Evolutionary conservation across 805 yeast species (phyloP).

Genomic region (Candida qinlingensis): DNA sequence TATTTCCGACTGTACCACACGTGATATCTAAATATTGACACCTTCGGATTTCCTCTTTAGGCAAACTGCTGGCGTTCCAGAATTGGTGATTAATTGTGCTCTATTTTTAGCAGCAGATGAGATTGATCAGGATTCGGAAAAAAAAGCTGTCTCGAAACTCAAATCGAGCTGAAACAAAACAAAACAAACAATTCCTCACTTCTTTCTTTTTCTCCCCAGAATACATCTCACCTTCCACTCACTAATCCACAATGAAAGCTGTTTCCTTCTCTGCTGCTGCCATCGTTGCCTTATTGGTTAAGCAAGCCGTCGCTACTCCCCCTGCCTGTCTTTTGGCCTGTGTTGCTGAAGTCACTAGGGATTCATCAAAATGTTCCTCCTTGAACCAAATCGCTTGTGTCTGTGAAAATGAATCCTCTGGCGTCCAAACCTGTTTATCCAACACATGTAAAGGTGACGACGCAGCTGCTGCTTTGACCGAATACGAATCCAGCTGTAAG

Average conservation of each 20-base stretch:
- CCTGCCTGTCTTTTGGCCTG: conserved; percentile 93
- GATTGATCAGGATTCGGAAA: no score
- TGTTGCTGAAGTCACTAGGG: conserved; percentile 62
- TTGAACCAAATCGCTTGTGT: conserved; percentile 65
- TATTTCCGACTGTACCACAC: no score
- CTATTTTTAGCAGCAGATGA: background rate
- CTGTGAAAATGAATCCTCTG: conserved; percentile 50
- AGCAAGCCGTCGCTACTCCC: conserved; percentile 51
- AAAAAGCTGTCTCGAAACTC: no score
- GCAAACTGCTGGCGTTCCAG: background rate
- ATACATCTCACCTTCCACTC: background rate
- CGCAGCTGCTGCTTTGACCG: conserved; percentile 51
- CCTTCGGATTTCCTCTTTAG: no score
- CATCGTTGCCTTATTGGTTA: conserved; percentile 16
- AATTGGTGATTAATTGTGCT: background rate
- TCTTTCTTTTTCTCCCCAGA: background rate
- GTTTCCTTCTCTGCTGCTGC: conserved; percentile 12
- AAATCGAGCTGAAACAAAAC: background rate
- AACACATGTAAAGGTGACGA: conserved; percentile 63
- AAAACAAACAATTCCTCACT: background rate
- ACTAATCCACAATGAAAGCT: conserved; percentile 8
- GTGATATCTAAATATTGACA: no score
- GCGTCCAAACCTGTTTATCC: conserved; percentile 58
- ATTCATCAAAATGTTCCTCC: conserved; percentile 47
- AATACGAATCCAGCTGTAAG: conserved; percentile 51